phyloP scores from a whole-genome alignment of 225 moss, liverwort and hornwort species.

The Physcomitrium patens region DNA sequence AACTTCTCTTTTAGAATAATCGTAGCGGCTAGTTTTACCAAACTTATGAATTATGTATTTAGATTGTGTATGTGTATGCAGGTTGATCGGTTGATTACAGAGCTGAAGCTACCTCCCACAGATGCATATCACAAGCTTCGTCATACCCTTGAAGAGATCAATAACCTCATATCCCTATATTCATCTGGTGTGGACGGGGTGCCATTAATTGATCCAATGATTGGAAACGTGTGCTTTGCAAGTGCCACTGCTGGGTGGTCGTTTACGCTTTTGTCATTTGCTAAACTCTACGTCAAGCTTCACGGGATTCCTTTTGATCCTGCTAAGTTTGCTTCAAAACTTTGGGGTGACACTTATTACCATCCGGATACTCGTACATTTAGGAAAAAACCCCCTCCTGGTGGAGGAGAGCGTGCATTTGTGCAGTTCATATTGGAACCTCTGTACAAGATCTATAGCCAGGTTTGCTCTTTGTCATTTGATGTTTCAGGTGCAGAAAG shows the following conservation, averaged over 20 bases:
- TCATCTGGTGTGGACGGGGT: constrained; percentile 68
- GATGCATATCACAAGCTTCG: constrained; percentile 99
- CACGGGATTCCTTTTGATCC: constrained; percentile 92
- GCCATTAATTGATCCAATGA: constrained; percentile 79
- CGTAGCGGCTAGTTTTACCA: constrained; percentile 9
- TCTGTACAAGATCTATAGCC: constrained; percentile 94
- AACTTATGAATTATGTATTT: constrained; percentile 38
- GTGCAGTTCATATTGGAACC: constrained; percentile 97
- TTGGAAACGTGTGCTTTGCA: constrained; percentile 97
- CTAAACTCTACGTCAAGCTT: constrained; percentile 93
- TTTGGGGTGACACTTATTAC: constrained; percentile 96
- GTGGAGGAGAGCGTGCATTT: constrained; percentile 93
- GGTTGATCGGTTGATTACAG: constrained; percentile 98
- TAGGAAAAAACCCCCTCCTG: constrained; percentile 74
- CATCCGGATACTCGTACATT: constrained; percentile 80
- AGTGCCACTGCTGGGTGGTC: constrained; percentile 99
- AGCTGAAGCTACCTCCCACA: constrained; percentile 95
- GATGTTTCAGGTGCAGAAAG: neutral
- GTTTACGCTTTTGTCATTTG: constrained; percentile 94
- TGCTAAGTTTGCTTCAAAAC: constrained; percentile 81
- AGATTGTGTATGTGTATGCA: constrained; percentile 46
- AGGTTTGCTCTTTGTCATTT: constrained; percentile 41
- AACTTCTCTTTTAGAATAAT: neutral
- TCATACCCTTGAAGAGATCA: constrained; percentile 93
- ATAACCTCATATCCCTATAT: constrained; percentile 71